phyloP scores from a whole-genome alignment of 1,284 basidiomycete genomes.

The Tilletia caries region DNA sequence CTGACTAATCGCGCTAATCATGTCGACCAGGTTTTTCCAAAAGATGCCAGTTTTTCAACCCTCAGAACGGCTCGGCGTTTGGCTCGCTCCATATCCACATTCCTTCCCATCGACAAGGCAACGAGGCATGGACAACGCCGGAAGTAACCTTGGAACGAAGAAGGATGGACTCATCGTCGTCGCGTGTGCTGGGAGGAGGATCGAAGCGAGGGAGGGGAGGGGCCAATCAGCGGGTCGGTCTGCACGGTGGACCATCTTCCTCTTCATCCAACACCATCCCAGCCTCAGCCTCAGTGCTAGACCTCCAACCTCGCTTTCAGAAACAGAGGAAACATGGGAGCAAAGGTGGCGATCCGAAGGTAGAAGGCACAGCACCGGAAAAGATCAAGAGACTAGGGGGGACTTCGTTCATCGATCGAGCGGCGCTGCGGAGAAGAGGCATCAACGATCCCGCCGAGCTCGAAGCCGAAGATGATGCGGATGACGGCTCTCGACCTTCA shows the following conservation, averaged over 20 bases:
- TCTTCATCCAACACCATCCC: background rate
- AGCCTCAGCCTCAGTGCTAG: background rate
- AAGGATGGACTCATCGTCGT: background rate
- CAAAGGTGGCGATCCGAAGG: background rate
- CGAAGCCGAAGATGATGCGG: background rate
- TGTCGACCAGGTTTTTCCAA: too few relatives aligned
- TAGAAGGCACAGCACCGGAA: background rate
- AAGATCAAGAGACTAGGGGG: constrained; percentile 5
- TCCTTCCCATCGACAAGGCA: too few relatives aligned
- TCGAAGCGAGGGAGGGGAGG: background rate
- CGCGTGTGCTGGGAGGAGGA: constrained; percentile 10
- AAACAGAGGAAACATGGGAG: background rate
- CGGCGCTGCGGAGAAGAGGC: background rate
- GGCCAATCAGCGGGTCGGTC: background rate
- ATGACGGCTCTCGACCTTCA: background rate
- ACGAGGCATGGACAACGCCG: too few relatives aligned
- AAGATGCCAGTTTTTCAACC: too few relatives aligned
- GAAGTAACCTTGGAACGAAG: too few relatives aligned
- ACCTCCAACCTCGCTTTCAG: constrained; percentile 11
- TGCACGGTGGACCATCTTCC: background rate
- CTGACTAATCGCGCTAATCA: too few relatives aligned
- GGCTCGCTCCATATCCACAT: too few relatives aligned
- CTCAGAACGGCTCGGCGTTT: too few relatives aligned
- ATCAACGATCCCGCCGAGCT: background rate
- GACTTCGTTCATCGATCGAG: constrained; percentile 7